Base-by-base conservation (phyloP, 768 basidiomycete species). In the Kwoniella europaea region DNA sequence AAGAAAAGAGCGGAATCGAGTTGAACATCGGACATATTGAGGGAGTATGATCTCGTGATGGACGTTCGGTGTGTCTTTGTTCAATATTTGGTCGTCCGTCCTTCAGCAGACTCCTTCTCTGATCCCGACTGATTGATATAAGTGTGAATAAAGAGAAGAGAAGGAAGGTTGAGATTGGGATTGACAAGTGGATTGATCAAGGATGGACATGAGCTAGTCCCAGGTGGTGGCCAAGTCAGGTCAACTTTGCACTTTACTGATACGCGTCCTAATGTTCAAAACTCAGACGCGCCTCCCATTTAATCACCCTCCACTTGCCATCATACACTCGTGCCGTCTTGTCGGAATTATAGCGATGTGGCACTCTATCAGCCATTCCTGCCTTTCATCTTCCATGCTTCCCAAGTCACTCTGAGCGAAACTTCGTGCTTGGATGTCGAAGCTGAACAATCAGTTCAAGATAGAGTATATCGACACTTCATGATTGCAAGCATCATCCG, bases 1-100 rank as follows among this genome's bases (percentile, higher is more conserved):
- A 74, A 78, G 69, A 83, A 84, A 27, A 75, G 54, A 27, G 73
- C 62, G 13, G 72, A 73, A 57, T 84, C 83, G 59, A 84, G 77
- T 13, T 57, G 66, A 69, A 83, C 73, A 65, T 83, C 83, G 24
- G 74, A 74, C 83, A 84, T 84, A 12, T 16, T 63, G 66, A 7
- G 7, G n/a, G 35, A 13, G 29, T 22, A 7, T 43, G 12, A 50
- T 50, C 46, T 50, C 46, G 46, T 15, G 46, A 15, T 16, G 4
- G 10, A 35, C 3, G 2, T 35, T 58, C 29, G 13, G 24, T 29
- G 22, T 12, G 2, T 24, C 55, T 56, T 24, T 24, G 55, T 6
- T 56, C 16, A 7, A 56, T 0, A 1, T 56, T 56, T 4, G 18
- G 27, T 46, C 16, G 44, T 46, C 16, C 5, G 44, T 12, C 16